Conservation (phyloP, 2,329 filamentous ascomycete genomes). For the Corynespora cassiicola region DNA sequence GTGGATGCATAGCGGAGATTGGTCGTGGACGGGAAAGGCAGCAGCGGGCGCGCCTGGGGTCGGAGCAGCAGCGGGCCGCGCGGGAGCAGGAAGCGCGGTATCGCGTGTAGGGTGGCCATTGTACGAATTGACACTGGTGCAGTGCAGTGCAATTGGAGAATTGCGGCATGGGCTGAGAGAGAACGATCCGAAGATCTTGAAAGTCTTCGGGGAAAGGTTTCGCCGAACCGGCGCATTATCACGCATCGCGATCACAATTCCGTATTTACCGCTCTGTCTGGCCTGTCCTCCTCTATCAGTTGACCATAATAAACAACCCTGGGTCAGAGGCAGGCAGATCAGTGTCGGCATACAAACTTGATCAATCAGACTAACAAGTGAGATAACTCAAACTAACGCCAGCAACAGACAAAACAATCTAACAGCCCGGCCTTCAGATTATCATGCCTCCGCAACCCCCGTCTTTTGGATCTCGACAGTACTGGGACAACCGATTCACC, state of each 20-base stretch:
- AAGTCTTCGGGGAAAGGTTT: constrained; percentile 21
- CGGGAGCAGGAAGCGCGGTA: constrained; percentile 43
- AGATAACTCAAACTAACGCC: constrained; percentile 3
- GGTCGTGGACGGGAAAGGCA: constrained; percentile 19
- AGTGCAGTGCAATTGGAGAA: background rate
- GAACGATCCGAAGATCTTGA: constrained; percentile 21
- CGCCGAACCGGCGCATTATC: constrained; percentile 15
- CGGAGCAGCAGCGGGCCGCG: constrained; percentile 32
- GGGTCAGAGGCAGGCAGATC: too few relatives aligned
- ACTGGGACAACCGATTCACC: constrained; percentile 47
- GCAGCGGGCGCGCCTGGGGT: constrained; percentile 23
- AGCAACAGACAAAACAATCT: constrained; percentile 1
- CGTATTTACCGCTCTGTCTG: constrained; percentile 1
- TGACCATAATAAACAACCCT: too few relatives aligned
- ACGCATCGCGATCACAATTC: background rate
- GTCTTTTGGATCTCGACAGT: constrained; percentile 40
- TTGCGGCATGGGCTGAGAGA: constrained; percentile 8
- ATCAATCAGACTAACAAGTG: constrained; percentile 17
- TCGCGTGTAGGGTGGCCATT: constrained; percentile 41
- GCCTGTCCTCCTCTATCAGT: background rate
- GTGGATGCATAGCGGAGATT: constrained; percentile 41
- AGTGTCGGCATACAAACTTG: background rate
- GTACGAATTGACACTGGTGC: constrained; percentile 19
- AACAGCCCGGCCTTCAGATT: constrained; percentile 9
- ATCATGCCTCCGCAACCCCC: constrained; percentile 32